Base-by-base conservation (phyloP, 2,329 filamentous ascomycete species). In the Aspergillus sp. region DNA sequence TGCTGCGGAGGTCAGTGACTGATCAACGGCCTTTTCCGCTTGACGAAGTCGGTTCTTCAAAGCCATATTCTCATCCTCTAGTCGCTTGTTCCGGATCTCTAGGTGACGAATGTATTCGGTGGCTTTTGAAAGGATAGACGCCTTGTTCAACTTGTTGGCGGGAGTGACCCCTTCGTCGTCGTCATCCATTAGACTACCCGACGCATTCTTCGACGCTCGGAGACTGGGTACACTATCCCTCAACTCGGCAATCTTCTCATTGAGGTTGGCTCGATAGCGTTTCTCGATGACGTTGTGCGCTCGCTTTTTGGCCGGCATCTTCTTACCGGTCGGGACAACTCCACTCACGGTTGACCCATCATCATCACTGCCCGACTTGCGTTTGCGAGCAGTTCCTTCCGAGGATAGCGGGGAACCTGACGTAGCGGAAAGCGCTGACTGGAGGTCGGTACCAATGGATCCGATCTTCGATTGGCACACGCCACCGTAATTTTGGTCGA, bases 281-380 rank as follows among this genome's bases (percentile, higher is more conserved):
- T 97, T 98, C 79, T 98, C 94, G 64, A 98, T 97, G 84, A 98
- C 95, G 77, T 97, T 98, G 78, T 98, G 94, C 2, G 94, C 92
- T 32, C 93, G 96, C 83, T 97, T 97, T 83, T 96, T 97, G 71
- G 81, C 69, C 83, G 87, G 68, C 81, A 84, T 66, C 83, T 86
- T 82, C 11, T 88, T 77, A 41, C 70, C 68, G 2, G 68, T 65
- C 58, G 68, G 70, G 3, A 69, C 60, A 23, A 69, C 57, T 8
- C 63, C 66, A 44, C 77, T 75, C 70, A 70, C 64, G 1, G 65
- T 68, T 5, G 69, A 70, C 15, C 69, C 66, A 59, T 71, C 69
- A 50, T 79, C 75, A n/a, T 86, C 84, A 53, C 82, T 83, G 0
- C 87, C 87, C 0, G 87, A 85, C 77, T 92, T 92, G 66, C 90